Evolutionary conservation across 2,329 filamentous ascomycete species (phyloP).

Genomic region (Trichoderma hamatum): DNA sequence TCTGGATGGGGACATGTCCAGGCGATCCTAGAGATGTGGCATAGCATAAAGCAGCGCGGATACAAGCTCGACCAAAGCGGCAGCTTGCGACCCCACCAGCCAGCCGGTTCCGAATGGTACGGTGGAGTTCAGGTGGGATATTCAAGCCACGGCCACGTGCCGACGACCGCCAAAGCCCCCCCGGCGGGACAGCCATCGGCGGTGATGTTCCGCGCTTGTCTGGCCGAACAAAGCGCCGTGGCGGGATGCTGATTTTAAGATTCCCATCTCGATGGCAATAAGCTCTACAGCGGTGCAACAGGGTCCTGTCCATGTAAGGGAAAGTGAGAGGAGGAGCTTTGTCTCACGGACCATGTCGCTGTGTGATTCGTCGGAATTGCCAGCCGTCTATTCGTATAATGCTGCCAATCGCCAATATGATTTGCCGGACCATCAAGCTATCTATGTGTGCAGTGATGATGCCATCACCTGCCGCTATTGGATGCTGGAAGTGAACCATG

Average conservation of each 20-base stretch:
- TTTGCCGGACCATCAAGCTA: neutral
- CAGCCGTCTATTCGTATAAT: neutral
- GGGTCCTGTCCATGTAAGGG: conserved; percentile 3
- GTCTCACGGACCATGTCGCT: conserved; percentile 28
- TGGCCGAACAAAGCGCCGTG: conserved; percentile 19
- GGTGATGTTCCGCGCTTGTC: neutral
- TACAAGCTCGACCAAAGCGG: neutral
- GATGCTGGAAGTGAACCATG: neutral
- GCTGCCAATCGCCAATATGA: neutral
- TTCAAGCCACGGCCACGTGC: conserved; percentile 21
- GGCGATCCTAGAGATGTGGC: neutral
- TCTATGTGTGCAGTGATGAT: neutral
- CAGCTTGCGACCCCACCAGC: neutral
- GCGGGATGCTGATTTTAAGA: neutral
- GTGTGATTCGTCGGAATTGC: conserved; percentile 35
- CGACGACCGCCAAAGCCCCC: neutral
- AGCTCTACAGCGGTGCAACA: neutral
- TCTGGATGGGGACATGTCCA: neutral
- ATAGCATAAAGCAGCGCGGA: conserved; percentile 2
- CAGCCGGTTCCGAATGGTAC: conserved; percentile 12
- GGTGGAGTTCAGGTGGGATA: conserved; percentile 24
- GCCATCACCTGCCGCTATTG: conserved; percentile 8
- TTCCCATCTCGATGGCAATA: neutral
- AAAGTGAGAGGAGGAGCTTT: conserved; percentile 30
- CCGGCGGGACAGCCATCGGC: neutral